phyloP scores from a whole-genome alignment of 257 asterid species.

The Fraxinus quadrangulata region DNA sequence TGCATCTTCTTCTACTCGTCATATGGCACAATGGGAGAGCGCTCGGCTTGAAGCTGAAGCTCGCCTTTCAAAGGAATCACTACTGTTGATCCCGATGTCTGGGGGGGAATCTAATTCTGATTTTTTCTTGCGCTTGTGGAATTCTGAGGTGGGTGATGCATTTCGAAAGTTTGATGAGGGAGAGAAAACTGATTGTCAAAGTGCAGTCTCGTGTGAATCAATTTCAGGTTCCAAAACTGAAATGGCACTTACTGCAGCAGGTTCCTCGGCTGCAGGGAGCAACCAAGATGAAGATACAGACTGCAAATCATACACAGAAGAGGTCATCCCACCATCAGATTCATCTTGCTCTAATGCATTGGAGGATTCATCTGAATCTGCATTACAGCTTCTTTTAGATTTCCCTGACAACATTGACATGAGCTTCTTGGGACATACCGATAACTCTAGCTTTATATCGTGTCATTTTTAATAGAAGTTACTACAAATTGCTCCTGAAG shows the following conservation, averaged over 20 bases:
- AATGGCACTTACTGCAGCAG: constrained; percentile 23
- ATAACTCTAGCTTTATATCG: constrained; percentile 40
- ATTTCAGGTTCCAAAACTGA: constrained; percentile 50
- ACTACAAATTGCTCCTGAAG: constrained; percentile 23
- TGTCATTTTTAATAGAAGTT: constrained; percentile 26
- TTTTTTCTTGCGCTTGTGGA: constrained; percentile 74
- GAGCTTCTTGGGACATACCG: constrained; percentile 74
- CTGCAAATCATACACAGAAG: constrained; percentile 36
- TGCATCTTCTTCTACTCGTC: constrained; percentile 70
- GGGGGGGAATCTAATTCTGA: constrained; percentile 42
- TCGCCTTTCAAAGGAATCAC: constrained; percentile 72
- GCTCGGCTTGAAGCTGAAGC: constrained; percentile 98
- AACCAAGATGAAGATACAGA: constrained; percentile 35
- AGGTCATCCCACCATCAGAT: constrained; percentile 32
- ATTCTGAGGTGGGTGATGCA: constrained; percentile 78
- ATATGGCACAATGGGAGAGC: constrained; percentile 99
- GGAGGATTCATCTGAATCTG: constrained; percentile 83
- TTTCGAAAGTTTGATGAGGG: constrained; percentile 46
- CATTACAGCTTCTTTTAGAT: constrained; percentile 79
- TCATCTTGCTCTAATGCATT: constrained; percentile 47
- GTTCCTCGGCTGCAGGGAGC: constrained; percentile 27
- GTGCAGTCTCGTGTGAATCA: constrained; percentile 43
- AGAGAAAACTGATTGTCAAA: too few species aligned
- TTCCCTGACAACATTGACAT: constrained; percentile 69
- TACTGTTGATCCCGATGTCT: constrained; percentile 37